Percentiles rank a stretch among this genome's conserved stretches.
Conservation (phyloP, 2,329 filamentous ascomycete species). For the Cryphonectria carpinicola region DNA sequence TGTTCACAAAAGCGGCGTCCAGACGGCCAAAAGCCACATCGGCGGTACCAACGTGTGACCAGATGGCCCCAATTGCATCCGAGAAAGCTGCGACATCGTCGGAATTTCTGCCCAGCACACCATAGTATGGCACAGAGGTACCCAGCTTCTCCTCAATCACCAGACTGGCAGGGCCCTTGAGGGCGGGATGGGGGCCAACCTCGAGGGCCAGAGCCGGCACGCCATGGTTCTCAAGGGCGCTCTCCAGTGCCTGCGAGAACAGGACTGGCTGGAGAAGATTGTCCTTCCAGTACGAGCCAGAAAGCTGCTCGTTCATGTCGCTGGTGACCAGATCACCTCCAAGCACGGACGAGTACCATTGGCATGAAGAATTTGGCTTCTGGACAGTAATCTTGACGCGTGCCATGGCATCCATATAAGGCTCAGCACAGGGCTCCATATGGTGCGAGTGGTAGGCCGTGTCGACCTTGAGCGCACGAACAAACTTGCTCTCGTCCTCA, state of each 20-base stretch:
- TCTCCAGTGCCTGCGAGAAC: slow-evolving; percentile 30
- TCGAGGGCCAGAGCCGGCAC: slow-evolving; percentile 39
- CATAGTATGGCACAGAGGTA: slow-evolving; percentile 33
- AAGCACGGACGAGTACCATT: slow-evolving; percentile 34
- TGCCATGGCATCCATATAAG: slow-evolving; percentile 17
- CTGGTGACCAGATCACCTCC: slow-evolving; percentile 4
- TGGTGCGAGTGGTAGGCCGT: slow-evolving; percentile 47
- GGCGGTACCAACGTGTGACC: slow-evolving; percentile 17
- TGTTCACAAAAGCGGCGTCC: neutral
- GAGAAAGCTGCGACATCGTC: slow-evolving; percentile 31
- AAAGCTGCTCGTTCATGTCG: slow-evolving; percentile 3
- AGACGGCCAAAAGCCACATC: neutral
- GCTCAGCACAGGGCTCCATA: slow-evolving; percentile 35
- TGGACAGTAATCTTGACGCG: neutral
- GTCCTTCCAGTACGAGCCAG: slow-evolving; percentile 28
- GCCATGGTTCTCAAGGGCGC: slow-evolving; percentile 20
- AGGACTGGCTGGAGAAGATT: slow-evolving; percentile 34
- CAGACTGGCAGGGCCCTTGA: slow-evolving; percentile 44
- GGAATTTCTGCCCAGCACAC: slow-evolving; percentile 30
- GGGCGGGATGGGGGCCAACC: slow-evolving; percentile 43
- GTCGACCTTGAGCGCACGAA: slow-evolving; percentile 41
- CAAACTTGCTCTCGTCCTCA: slow-evolving; percentile 35
- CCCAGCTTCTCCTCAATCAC: slow-evolving; percentile 31
- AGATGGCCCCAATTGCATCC: slow-evolving; percentile 29
- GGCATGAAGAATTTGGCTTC: neutral